Evolutionary conservation across 2,329 filamentous ascomycete genomes (phyloP).

Genomic region (Fusarium sp.): DNA sequence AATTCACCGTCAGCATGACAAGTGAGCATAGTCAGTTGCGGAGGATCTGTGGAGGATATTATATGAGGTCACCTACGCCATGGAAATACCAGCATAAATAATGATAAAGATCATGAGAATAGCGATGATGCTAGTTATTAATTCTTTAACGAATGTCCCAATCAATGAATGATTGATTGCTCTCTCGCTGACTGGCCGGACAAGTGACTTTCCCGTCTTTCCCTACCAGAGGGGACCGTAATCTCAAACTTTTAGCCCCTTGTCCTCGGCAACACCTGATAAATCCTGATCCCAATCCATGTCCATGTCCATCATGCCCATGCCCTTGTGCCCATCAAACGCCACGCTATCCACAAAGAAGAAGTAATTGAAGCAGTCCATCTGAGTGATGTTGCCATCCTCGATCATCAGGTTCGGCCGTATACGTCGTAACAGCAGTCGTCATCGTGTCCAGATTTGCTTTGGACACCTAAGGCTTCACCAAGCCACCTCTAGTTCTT

Average conservation of each 20-base stretch:
- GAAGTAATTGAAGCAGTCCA: constrained; percentile 20
- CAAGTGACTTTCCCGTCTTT: constrained; percentile 18
- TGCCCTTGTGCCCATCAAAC: constrained; percentile 18
- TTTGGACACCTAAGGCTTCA: constrained; percentile 4
- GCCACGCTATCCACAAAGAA: constrained; percentile 37
- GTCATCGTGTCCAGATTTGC: constrained; percentile 18
- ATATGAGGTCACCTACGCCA: neutral
- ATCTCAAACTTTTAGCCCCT: constrained; percentile 17
- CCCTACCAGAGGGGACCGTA: constrained; percentile 40
- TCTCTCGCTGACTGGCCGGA: constrained; percentile 17
- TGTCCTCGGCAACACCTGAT: constrained; percentile 5
- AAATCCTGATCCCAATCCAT: constrained; percentile 2
- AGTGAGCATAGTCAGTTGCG: neutral
- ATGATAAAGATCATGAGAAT: constrained; percentile 28
- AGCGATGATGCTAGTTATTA: constrained; percentile 36
- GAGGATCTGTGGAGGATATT: neutral
- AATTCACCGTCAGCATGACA: neutral
- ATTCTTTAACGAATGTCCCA: constrained; percentile 36
- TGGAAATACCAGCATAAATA: constrained; percentile 4
- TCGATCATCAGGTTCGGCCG: constrained; percentile 33
- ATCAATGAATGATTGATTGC: neutral
- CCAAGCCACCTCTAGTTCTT: constrained; percentile 27
- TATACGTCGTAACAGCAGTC: constrained; percentile 27
- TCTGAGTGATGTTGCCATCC: constrained; percentile 32
- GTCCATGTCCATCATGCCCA: neutral